Evolutionary conservation across 768 basidiomycete species (phyloP).

Genomic region (Lactifluus volemus): DNA sequence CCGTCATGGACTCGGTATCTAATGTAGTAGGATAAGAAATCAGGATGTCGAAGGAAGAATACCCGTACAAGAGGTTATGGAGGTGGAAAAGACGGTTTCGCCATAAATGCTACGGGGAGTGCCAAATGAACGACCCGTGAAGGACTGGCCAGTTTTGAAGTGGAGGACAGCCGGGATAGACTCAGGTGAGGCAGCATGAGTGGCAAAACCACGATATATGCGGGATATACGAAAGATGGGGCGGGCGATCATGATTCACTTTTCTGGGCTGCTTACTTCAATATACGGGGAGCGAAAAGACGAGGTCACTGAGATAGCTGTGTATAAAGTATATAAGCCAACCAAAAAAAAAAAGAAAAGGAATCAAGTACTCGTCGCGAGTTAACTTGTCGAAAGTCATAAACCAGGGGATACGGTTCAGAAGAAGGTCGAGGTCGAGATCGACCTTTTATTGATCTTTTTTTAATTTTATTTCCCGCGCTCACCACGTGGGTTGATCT

Average conservation of each 20-base stretch:
- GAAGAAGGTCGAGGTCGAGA: neutral
- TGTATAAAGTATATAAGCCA: constrained; percentile 22
- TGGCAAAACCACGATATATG: constrained; percentile 55
- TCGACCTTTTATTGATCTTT: neutral
- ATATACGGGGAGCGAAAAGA: constrained; percentile 60
- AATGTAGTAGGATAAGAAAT: constrained; percentile 9
- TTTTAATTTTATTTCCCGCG: neutral
- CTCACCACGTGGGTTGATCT: too few species aligned
- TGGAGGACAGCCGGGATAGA: constrained; percentile 76
- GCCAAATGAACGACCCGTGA: constrained; percentile 85
- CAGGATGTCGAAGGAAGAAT: neutral
- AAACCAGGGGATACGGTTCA: constrained; percentile 27
- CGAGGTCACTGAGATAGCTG: constrained; percentile 87
- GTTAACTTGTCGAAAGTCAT: constrained; percentile 85
- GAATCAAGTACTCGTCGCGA: constrained; percentile 68
- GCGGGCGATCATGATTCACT: constrained; percentile 47
- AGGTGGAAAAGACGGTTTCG: constrained; percentile 98
- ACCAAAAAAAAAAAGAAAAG: neutral
- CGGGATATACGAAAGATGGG: constrained; percentile 41
- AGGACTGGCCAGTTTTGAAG: constrained; percentile 90
- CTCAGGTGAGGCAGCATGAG: constrained; percentile 40
- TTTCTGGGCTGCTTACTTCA: constrained; percentile 24
- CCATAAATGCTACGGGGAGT: constrained; percentile 81
- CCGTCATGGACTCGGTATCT: constrained; percentile 99
- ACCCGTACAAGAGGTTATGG: constrained; percentile 80